Evolutionary conservation across 305 asterid species (phyloP).

Genomic region (Euphrasia arctica): DNA sequence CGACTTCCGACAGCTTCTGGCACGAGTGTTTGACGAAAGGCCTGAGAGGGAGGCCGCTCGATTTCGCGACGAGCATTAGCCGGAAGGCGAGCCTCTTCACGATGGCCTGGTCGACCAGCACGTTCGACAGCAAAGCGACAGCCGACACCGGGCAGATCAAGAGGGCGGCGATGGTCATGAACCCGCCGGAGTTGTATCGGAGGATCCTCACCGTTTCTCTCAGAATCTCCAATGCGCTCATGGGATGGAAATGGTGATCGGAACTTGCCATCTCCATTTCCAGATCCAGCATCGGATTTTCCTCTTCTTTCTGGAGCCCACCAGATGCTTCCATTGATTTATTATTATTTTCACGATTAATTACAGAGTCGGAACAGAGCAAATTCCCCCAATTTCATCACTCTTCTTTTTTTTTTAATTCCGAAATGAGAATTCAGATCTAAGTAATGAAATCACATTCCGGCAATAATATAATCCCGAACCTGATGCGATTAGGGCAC

Average conservation of each 20-base stretch:
- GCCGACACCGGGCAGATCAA: conserved; percentile 83
- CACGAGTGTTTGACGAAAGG: conserved; percentile 74
- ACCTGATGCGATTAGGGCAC: background rate
- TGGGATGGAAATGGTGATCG: conserved; percentile 52
- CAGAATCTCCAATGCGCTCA: conserved; percentile 76
- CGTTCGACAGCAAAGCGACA: conserved; percentile 54
- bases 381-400: conserved; percentile 17
- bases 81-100: conserved; percentile 53
- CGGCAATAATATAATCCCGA: background rate
- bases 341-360: background rate
- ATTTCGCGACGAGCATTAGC: conserved; percentile 60
- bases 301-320: conserved; percentile 43
- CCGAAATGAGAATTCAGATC: conserved; percentile 28
- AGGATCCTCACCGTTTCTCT: conserved; percentile 85
- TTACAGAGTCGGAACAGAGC: background rate
- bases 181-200: conserved; percentile 57
- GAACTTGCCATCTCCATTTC: conserved; percentile 46
- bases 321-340: conserved; percentile 48
- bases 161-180: conserved; percentile 60
- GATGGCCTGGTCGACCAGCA: conserved; percentile 60
- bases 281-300: conserved; percentile 31
- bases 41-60: conserved; percentile 75
- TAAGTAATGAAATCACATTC: conserved; percentile 17
- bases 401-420: no score
- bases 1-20: conserved; percentile 68